Evolutionary conservation across 2,329 filamentous ascomycete species (phyloP), one percentile per base, ranked within the genome.

Genomic region (Sporothrix inflata): DNA sequence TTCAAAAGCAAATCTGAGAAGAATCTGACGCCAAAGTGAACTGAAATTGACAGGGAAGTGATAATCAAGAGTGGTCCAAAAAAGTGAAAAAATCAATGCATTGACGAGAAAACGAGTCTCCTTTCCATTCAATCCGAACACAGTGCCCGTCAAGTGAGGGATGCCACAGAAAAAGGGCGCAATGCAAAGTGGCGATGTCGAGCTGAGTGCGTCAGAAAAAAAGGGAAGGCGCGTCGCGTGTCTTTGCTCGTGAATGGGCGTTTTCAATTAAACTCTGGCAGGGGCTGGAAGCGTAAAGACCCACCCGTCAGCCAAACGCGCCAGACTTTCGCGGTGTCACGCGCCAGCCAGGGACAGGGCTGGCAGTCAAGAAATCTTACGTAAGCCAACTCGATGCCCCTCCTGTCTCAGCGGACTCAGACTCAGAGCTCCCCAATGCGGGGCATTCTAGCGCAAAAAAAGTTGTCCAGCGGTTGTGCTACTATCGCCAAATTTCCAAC

Each of bases 281-380:
- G 45, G 63, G 61, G 45, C 45, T 38, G 19, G 70, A 42, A 34
- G 21, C 14, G 49, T 24, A 51, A 19, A 19, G 68, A 70, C 55
- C 53, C 53, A 49, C 40, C 12, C 19, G 38, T 9, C 11, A 24
- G 65, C 16, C 42, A 34, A 27, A 47, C 68, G 55, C 55, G 68
- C 53, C 40, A 53, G 67, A 34, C 53, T 65, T 38, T 70, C 69
- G 69, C 69, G 69, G 69, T 70, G 69, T 70, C 69, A 70, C 69
- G 69, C 55, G 69, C 40, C 38, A 38, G 67, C 40, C 24, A 53
- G 67, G 47, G 21, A 34, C 19, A 21, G n/a, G 16, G 24, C 12
- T 11, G 19, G 61, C 8, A 1, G 12, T 6, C 27, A 19, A 19
- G 12, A 12, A n/a, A 11, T n/a, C 16, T 65, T 65, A 65, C 42